Percentiles rank a stretch among this genome's conserved stretches.
Conservation (phyloP, 2,329 filamentous ascomycete species). For the Penicillium sp. region DNA sequence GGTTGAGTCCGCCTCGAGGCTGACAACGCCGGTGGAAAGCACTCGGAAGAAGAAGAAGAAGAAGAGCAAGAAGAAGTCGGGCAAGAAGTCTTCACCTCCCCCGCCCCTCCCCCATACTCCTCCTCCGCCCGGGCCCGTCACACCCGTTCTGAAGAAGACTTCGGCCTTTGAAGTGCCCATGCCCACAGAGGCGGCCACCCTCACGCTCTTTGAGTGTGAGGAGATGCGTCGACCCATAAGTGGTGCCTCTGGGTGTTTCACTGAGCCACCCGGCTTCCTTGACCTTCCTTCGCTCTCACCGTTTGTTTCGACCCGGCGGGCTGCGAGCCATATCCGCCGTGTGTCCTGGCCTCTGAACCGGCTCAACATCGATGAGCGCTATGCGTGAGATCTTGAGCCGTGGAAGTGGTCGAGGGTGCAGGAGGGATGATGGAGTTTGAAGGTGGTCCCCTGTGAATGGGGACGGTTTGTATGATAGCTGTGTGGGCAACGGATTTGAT, state of each 20-base stretch:
- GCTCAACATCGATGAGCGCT: background rate
- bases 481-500: background rate
- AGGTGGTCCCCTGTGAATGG: background rate
- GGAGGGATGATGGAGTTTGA: background rate
- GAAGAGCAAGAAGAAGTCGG: background rate
- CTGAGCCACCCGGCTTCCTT: background rate
- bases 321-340: background rate
- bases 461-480: background rate
- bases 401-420: background rate
- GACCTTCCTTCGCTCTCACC: background rate
- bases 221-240: background rate
- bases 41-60: background rate
- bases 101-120: background rate
- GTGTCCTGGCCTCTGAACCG: background rate
- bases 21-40: background rate
- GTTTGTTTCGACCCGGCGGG: background rate
- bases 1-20: background rate
- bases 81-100: background rate
- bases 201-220: background rate
- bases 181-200: background rate
- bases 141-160: background rate
- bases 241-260: background rate
- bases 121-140: background rate
- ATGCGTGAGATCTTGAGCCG: background rate
- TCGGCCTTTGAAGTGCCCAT: background rate